phyloP scores from a whole-genome alignment of 2,329 filamentous ascomycete species.

The Fusarium sp. region DNA sequence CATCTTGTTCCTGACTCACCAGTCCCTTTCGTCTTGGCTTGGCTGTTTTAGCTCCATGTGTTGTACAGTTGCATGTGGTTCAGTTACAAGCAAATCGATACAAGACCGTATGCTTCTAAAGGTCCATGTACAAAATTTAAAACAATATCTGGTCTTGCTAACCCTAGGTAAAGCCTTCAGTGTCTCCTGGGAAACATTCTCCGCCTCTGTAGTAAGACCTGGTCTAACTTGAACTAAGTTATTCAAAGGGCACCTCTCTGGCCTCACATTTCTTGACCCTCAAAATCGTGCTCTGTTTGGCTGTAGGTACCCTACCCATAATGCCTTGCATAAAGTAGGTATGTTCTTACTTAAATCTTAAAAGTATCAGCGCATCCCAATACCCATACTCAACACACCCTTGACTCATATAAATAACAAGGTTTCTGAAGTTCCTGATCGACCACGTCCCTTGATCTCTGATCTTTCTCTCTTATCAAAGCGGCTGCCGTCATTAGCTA shows the following conservation, averaged over 20 bases:
- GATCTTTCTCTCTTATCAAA: conserved; percentile 3
- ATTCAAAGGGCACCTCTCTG: neutral
- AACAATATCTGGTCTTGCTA: too few relatives aligned
- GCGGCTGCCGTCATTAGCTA: conserved; percentile 43
- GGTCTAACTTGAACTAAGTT: neutral
- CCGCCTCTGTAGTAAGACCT: neutral
- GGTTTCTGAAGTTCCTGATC: conserved; percentile 19
- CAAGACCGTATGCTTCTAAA: neutral
- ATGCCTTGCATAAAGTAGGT: neutral
- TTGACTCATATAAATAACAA: conserved; percentile 5
- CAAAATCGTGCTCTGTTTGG: neutral
- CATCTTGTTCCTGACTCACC: conserved; percentile 13
- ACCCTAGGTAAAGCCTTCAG: neutral
- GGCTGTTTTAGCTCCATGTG: conserved; percentile 2
- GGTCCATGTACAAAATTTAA: neutral
- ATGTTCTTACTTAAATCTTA: neutral
- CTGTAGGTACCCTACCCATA: neutral
- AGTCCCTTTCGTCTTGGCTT: neutral
- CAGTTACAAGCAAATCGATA: neutral
- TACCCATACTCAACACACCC: neutral
- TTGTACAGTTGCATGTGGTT: neutral
- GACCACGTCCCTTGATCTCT: conserved; percentile 2
- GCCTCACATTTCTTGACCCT: neutral
- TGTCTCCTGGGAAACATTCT: neutral
- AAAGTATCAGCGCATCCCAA: neutral